Evolutionary conservation across 139 green algal genomes (phyloP), one percentile per base, ranked within the genome.

Genomic region (Chlorella sp.): DNA sequence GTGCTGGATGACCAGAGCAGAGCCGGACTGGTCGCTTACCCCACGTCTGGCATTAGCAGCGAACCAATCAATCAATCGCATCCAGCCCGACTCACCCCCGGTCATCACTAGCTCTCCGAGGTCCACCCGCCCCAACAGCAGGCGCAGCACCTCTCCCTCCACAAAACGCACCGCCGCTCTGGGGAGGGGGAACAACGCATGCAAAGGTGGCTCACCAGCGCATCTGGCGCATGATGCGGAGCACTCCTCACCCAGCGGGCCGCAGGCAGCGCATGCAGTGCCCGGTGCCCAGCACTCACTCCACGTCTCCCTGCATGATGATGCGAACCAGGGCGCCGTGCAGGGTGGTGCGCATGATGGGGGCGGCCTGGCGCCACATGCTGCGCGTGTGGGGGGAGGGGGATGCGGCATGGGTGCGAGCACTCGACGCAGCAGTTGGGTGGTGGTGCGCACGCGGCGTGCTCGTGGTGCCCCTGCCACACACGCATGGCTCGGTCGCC

Each of bases 81-180:
- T 64, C 19, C 70, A 27, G 23, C 40, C 48, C 78, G n/a, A 88
- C 62, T n/a, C 81, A 40, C 74, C 84, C 42, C 90, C 90, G 4
- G 87, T 95, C 91, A 96, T 94, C 29, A 86, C 67, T 27, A 93
- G 77, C 53, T 95, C 90, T 12, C 80, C 81, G 71, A 91, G 62
- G 36, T 84, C 79, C n/a, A 85, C 45, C 23, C 70, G 73, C 0
- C 89, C 90, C 19, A 25, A 59, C 50, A 92, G 77, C 74, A 92
- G 72, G 15, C 79, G 74, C 60, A 69, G 58, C 21, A 93, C 76
- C 65, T 94, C 73, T 1, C 56, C 76, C 74, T 90, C 79, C n/a
- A 86, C 91, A 77, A 87, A 95, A 6, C 59, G 59, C 25, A 87
- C 69, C 1, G 91, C 91, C 0, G 43, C 82, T 38, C 40, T 77